Percentiles rank a stretch among this genome's conserved stretches.
Conservation (phyloP, 2,329 filamentous ascomycete species). For the Raffaelea arxii region DNA sequence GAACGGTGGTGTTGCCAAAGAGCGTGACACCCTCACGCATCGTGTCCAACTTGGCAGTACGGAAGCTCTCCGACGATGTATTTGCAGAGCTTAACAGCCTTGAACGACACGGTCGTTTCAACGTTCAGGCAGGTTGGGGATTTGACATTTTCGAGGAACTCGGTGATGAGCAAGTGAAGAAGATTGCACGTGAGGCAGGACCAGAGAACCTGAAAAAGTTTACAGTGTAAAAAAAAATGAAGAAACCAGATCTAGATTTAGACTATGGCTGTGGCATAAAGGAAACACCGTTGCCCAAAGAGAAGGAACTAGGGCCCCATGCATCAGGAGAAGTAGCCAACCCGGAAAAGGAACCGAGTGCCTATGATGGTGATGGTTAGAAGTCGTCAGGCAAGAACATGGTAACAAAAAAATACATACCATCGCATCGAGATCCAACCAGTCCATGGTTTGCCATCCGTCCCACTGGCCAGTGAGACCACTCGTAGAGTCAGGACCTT, state of each 20-base stretch:
- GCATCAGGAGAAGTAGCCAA: neutral
- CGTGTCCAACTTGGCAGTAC: conserved; percentile 29
- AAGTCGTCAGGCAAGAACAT: neutral
- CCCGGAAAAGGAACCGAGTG: neutral
- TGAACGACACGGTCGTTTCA: conserved; percentile 32
- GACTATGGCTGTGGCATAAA: neutral
- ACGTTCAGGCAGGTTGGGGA: conserved; percentile 31
- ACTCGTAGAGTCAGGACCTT: too few species aligned
- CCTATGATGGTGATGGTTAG: neutral
- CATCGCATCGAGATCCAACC: neutral
- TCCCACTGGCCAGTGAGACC: neutral
- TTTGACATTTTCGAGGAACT: conserved; percentile 34
- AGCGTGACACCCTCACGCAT: conserved; percentile 42
- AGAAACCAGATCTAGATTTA: too few species aligned
- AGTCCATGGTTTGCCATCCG: neutral
- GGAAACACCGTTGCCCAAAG: neutral
- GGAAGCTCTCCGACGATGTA: conserved; percentile 24
- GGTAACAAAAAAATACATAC: neutral
- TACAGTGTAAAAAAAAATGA: conserved; percentile 17
- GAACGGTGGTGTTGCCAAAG: conserved; percentile 44
- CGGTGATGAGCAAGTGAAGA: conserved; percentile 24
- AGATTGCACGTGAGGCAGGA: conserved; percentile 21
- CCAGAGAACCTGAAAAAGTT: conserved; percentile 27
- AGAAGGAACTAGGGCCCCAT: neutral
- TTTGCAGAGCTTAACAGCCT: conserved; percentile 27